phyloP scores from a whole-genome alignment of 1,284 basidiomycete genomes.

The Peniophora sp. region DNA sequence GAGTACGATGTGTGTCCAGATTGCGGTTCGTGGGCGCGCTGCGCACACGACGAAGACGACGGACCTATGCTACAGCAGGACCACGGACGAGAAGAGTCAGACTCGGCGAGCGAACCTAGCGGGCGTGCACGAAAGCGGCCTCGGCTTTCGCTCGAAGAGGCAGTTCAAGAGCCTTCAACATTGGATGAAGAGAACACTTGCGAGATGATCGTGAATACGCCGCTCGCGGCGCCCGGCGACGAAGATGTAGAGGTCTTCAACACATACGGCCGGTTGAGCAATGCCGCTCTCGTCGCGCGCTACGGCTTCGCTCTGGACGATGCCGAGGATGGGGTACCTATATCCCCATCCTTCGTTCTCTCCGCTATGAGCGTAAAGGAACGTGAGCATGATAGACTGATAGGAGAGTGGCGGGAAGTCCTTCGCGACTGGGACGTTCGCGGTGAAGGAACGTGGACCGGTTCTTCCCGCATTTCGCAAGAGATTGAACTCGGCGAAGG shows the following conservation, averaged over 20 bases:
- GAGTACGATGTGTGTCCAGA: slow-evolving; percentile 78
- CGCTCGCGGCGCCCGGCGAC: slow-evolving; percentile 35
- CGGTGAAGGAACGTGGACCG: background rate
- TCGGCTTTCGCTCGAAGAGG: slow-evolving; percentile 1
- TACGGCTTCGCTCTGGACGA: slow-evolving; percentile 73
- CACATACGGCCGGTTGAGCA: slow-evolving; percentile 73
- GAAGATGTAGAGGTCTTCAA: slow-evolving; percentile 71
- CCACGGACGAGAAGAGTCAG: background rate
- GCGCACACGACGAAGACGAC: slow-evolving; percentile 55
- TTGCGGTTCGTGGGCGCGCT: slow-evolving; percentile 72
- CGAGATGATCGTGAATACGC: slow-evolving; percentile 58
- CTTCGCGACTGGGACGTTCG: slow-evolving; percentile 1
- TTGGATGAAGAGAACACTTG: slow-evolving; percentile 35
- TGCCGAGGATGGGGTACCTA: slow-evolving; percentile 36
- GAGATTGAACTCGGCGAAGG: background rate
- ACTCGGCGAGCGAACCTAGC: background rate
- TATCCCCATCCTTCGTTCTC: slow-evolving; percentile 29
- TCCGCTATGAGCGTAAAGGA: no score
- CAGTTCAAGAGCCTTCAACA: slow-evolving; percentile 6
- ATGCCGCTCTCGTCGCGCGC: slow-evolving; percentile 61
- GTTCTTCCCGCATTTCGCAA: background rate
- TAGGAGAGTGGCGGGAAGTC: no score
- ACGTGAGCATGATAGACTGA: background rate
- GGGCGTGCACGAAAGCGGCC: background rate
- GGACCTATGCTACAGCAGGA: slow-evolving; percentile 6